phyloP scores from a whole-genome alignment of 2,329 filamentous ascomycete genomes.

The Aspergillus aculeatus region DNA sequence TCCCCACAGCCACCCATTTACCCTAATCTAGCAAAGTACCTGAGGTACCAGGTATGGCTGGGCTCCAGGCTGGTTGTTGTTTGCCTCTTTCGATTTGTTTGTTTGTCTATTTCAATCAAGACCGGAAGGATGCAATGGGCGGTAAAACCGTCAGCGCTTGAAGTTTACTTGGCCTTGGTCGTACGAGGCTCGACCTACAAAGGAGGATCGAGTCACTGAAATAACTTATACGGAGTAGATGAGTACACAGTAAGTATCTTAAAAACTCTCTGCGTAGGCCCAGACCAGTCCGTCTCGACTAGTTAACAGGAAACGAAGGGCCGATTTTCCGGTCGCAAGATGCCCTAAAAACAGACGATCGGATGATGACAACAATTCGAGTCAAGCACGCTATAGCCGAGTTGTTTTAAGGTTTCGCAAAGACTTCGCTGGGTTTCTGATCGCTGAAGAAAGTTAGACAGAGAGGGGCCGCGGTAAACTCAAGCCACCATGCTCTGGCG shows the following conservation, averaged over 20 bases:
- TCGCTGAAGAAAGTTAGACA: not conserved
- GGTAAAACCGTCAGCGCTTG: not conserved
- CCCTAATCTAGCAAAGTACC: too few species aligned
- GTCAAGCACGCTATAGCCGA: not conserved
- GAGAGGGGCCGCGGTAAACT: not conserved
- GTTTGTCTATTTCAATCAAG: not conserved
- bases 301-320: not conserved
- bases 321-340: not conserved
- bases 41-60: too few species aligned
- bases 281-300: not conserved
- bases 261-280: not conserved
- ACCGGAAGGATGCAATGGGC: not conserved
- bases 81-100: not conserved
- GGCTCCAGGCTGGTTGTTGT: too few species aligned
- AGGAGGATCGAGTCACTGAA: not conserved
- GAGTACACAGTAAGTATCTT: not conserved
- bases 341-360: too few species aligned
- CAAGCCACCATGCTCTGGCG: not conserved
- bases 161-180: not conserved
- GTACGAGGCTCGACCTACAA: not conserved
- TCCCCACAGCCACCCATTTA: not conserved
- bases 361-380: not conserved
- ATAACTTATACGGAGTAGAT: not conserved
- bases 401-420: not conserved
- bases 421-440: not conserved